Base-by-base conservation (phyloP, 2,329 filamentous ascomycete species). In the Talaromyces sp. region DNA sequence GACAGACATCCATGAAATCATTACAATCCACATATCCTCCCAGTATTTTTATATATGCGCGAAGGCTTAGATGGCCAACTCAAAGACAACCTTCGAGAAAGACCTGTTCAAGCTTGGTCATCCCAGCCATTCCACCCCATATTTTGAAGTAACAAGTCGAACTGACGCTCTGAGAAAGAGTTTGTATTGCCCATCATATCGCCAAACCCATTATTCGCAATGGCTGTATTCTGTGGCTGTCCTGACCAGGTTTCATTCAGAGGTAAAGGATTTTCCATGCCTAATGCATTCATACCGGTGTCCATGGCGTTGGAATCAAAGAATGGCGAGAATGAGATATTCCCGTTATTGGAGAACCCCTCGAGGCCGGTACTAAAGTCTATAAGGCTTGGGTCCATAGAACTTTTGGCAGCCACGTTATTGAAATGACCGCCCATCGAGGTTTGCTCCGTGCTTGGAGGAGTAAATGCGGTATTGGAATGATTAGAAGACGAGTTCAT, bases 401-500 rank as follows among this genome's bases (percentile, higher is more conserved):
- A 27, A 11, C n/a, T 17, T 29, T 63, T 64, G 15, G 13, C 22
- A 13, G 25, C 10, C 22, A 47, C 25, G 6, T 54, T 59, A 58
- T 65, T 38, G 13, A 45, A 40, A 13, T 58, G 66, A 8, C 51
- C 38, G 34, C 61, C 58, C 25, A 61, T 34, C 3, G 47, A 65
- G 10, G 70, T 67, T 7, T 74, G 69, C 43, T 77, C 74, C 1
- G 65, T 34, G n/a, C 69, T 72, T 2, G 69, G 69, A 13, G 75
- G 73, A 0, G 75, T 74, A 61, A 74, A 74, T 15, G 77, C 77
- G 2, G 71, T 73, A 58, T 77, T 78, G 17, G 77, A 77, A 4
- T 71, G 74, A 53, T 77, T 78, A 22, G 77, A 77, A 5, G 74
- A 77, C n/a, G 76, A 74, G 25, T 76, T 76, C 56, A 77, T 63